These are phyloP conservation scores for Hysterium pulicare DNA, from an alignment of 2,329 filamentous ascomycete genomes.

Conservation along the genomic window DNA sequence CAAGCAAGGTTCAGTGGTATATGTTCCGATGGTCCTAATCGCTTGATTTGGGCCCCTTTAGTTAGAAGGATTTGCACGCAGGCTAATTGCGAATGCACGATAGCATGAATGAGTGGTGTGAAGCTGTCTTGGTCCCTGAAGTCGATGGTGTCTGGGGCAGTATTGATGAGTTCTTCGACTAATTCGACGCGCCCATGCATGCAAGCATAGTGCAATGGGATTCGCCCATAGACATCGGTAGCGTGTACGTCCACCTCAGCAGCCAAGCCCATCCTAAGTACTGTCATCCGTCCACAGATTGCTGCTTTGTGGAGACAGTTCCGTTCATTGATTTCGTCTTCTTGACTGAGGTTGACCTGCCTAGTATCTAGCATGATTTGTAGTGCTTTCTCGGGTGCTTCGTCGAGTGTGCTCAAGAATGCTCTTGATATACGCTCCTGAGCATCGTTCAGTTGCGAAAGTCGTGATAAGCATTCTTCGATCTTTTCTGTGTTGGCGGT, in stretches of 20 bases:
- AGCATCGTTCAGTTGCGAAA: constrained; percentile 59
- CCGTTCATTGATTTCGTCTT: constrained; percentile 96
- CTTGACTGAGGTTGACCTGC: constrained; percentile 83
- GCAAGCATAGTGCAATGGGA: constrained; percentile 92
- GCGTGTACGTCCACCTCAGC: constrained; percentile 72
- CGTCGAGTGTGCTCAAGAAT: constrained; percentile 85
- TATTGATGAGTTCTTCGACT: constrained; percentile 68
- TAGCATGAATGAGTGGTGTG: constrained; percentile 90
- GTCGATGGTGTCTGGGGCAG: constrained; percentile 73
- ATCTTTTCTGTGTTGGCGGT: constrained; percentile 74
- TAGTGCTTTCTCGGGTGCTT: constrained; percentile 74
- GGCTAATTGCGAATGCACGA: constrained; percentile 78
- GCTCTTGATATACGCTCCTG: constrained; percentile 80
- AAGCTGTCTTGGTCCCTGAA: constrained; percentile 95
- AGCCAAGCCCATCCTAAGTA: constrained; percentile 72
- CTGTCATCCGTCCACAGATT: constrained; percentile 81
- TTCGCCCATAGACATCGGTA: constrained; percentile 88
- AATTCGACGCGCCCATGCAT: constrained; percentile 88
- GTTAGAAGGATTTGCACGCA: constrained; percentile 77
- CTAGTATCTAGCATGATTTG: constrained; percentile 74
- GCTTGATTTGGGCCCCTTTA: constrained; percentile 79
- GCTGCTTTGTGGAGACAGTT: constrained; percentile 97
- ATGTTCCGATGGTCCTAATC: constrained; percentile 81
- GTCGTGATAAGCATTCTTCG: constrained; percentile 73
- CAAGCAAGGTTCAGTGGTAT: constrained; percentile 93